phyloP scores from a whole-genome alignment of 23 red algal species.

The Gracilaria vermiculophylla region DNA sequence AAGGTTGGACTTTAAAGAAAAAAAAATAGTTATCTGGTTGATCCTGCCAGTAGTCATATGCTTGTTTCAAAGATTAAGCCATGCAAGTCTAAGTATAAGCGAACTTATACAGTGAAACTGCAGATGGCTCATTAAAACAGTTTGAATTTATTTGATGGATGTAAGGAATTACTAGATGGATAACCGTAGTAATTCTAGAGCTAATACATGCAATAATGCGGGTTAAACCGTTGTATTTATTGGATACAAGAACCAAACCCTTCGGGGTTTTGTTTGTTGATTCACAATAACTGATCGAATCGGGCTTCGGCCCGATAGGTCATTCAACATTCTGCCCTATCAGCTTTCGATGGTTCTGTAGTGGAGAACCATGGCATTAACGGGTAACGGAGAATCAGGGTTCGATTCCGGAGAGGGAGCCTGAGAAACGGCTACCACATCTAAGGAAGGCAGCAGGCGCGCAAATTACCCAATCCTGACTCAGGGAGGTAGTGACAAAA shows the following conservation, averaged over 20 bases:
- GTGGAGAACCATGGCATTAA: constrained; percentile 70
- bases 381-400: constrained; percentile 72
- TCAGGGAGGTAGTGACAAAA: too few relatives aligned
- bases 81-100: constrained; percentile 90
- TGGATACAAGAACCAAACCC: constrained; percentile 41
- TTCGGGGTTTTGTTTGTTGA: constrained; percentile 38
- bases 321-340: constrained; percentile 80
- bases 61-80: too few relatives aligned
- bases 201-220: constrained; percentile 79
- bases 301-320: constrained; percentile 20
- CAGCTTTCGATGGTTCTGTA: constrained; percentile 85
- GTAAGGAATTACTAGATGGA: too few relatives aligned
- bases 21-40: too few relatives aligned
- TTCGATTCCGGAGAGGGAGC: constrained; percentile 63
- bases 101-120: constrained; percentile 81
- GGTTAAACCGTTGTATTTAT: constrained; percentile 43
- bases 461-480: too few relatives aligned
- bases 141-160: too few relatives aligned
- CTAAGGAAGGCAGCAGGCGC: too few relatives aligned
- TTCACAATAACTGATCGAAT: constrained; percentile 39
- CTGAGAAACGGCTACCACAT: too few relatives aligned
- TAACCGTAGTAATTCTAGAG: too few relatives aligned
- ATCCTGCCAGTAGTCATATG: too few relatives aligned
- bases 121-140: too few relatives aligned
- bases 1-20: too few relatives aligned